phyloP scores from a whole-genome alignment of 192 early-diverging fungal genomes.

The Umbelopsis isabellina region DNA sequence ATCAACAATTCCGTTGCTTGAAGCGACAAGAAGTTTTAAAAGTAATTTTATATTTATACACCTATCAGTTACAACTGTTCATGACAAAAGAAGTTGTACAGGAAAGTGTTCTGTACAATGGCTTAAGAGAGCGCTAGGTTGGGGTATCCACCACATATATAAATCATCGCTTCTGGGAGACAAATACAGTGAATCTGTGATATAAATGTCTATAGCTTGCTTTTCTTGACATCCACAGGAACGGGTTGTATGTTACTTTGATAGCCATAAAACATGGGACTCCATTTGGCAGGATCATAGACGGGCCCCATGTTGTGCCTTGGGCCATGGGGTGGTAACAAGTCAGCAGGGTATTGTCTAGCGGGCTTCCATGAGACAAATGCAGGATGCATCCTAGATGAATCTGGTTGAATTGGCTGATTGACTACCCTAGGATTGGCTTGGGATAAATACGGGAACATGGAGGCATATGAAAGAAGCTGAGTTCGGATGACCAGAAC shows the following conservation, averaged over 20 bases:
- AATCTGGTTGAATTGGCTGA: slow-evolving; percentile 2
- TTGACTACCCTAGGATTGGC: slow-evolving; percentile 3
- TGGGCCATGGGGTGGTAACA: background rate
- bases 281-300: slow-evolving; percentile 6
- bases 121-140: no score
- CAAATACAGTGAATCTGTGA: no score
- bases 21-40: no score
- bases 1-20: no score
- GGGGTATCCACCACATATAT: no score
- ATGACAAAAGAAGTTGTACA: no score
- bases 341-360: background rate
- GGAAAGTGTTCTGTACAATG: no score
- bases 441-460: slow-evolving; percentile 14
- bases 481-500: background rate
- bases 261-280: slow-evolving; percentile 7
- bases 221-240: background rate
- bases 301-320: background rate
- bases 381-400: slow-evolving; percentile 4
- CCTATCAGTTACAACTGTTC: no score
- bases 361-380: background rate
- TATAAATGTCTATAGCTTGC: background rate
- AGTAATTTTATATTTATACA: no score
- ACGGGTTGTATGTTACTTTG: background rate
- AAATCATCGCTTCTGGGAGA: no score
- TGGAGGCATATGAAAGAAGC: slow-evolving; percentile 8